Conservation (phyloP, 257 asterid species). For the Orobanche coerulescens region DNA sequence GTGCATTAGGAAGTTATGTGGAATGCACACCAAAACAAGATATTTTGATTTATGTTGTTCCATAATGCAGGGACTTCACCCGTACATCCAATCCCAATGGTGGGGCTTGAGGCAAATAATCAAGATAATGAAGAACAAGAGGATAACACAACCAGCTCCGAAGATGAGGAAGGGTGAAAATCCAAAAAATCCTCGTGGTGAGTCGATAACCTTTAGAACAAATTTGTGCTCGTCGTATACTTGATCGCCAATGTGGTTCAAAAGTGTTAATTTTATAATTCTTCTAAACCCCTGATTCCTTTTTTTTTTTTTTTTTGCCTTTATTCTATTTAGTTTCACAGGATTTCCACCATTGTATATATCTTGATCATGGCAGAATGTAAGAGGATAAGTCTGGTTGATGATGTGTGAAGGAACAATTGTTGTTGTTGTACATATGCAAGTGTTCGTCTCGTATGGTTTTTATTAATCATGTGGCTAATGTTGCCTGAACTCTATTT, state of each 20-base stretch:
- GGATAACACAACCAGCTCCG: slow-evolving; percentile 18
- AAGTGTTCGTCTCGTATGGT: slow-evolving; percentile 18
- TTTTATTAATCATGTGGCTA: slow-evolving; percentile 3
- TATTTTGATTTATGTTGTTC: background rate
- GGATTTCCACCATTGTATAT: slow-evolving; percentile 24
- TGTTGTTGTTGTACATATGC: slow-evolving; percentile 22
- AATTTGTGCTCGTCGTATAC: background rate
- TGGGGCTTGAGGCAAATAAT: slow-evolving; percentile 19
- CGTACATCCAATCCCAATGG: slow-evolving; percentile 24
- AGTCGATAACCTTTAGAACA: slow-evolving; percentile 6
- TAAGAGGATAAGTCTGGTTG: slow-evolving; percentile 1
- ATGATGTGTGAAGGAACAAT: slow-evolving; percentile 10
- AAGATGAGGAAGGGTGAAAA: slow-evolving; percentile 32
- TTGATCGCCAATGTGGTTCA: background rate
- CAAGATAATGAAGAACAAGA: slow-evolving; percentile 12
- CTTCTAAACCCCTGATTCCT: background rate
- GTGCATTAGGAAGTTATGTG: background rate
- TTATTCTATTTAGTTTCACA: background rate
- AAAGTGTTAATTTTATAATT: background rate
- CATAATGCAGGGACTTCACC: slow-evolving; percentile 31
- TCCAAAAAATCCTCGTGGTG: slow-evolving; percentile 19
- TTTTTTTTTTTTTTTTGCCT: background rate
- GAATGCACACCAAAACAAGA: background rate
- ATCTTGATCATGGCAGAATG: slow-evolving; percentile 7
- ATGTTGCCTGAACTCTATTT: no score